These are phyloP conservation scores for Citrus medica DNA, from an alignment of 345 rosid species.

Conservation along the genomic window DNA sequence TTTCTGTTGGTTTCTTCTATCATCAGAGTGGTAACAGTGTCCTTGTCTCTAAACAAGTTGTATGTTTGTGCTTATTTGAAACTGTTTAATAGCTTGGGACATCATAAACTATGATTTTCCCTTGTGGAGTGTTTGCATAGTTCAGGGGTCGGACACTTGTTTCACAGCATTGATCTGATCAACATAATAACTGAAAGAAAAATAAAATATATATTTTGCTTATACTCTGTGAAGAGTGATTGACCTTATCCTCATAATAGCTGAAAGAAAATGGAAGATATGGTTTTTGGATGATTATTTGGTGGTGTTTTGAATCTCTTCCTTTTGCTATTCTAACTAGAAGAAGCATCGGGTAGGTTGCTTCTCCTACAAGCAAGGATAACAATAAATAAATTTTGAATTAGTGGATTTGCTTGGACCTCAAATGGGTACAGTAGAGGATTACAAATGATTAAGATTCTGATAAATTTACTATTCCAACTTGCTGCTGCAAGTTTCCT, in stretches of 20 bases:
- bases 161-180: not conserved
- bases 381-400: not conserved
- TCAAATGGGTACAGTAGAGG: not conserved
- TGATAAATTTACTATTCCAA: not conserved
- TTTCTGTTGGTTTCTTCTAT: not conserved
- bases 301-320: not conserved
- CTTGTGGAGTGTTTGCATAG: not conserved
- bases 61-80: not conserved
- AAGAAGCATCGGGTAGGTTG: not conserved
- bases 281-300: not conserved
- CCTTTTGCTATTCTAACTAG: not conserved
- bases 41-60: not conserved
- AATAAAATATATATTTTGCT: too few species aligned
- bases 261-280: not conserved
- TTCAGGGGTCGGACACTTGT: not conserved
- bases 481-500: not conserved
- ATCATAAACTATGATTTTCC: not conserved
- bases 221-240: not conserved
- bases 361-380: not conserved
- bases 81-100: not conserved
- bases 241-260: not conserved
- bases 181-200: too few species aligned
- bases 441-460: not conserved
- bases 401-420: not conserved
- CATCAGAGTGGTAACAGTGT: not conserved